Base-by-base conservation (phyloP, 805 yeast species). In the Suhomyces tanzawaensis region DNA sequence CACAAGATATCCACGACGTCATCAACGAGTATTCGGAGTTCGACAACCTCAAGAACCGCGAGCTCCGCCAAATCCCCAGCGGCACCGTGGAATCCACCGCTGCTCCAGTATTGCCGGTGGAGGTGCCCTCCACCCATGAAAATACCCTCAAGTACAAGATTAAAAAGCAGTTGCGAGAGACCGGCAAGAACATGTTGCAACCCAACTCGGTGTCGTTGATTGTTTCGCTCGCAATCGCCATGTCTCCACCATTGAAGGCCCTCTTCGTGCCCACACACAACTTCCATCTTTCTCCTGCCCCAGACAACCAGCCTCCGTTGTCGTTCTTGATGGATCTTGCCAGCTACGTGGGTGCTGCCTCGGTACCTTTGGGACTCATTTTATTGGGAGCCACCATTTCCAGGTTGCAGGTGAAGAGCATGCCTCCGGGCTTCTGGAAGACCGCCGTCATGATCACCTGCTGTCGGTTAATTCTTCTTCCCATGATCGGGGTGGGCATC, bases 381-480 rank as follows among this genome's bases (percentile, higher is more conserved):
- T 54, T 91, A 41, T 60, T 91, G 19, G 98, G 98, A 2, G 95
- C 91, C 13, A 88, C 96, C 2, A 78, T 91, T 29, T 85, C 96
- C 1, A 66, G 96, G 33, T 70, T 91, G 36, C 65, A 77, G 44
- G 59, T 89, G 15, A 67, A 65, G 5, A 52, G 66, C 4, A 63
- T 89, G 49, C 87, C 90, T 1, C 65, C 69, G 11, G 91, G 91
- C 1, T 82, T 85, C 48, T 79, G 82, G 81, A 76, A 77, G 49
- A 76, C 86, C 0, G 79, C 87, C 0, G 48, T 80, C 2, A 60
- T 72, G 38, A 64, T 89, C 54, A 74, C 83, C 0, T 39, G 73
- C 0, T 57, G 77, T 24, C 72, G 91, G 45, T 64, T 90, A 23
- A 74, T 82, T 7, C 47, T 90, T 0, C 57, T 87, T 42, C 98